Evolutionary conservation across 2,329 filamentous ascomycete genomes (phyloP).

Genomic region (Ophiocordyceps camponoti-leonardi): DNA sequence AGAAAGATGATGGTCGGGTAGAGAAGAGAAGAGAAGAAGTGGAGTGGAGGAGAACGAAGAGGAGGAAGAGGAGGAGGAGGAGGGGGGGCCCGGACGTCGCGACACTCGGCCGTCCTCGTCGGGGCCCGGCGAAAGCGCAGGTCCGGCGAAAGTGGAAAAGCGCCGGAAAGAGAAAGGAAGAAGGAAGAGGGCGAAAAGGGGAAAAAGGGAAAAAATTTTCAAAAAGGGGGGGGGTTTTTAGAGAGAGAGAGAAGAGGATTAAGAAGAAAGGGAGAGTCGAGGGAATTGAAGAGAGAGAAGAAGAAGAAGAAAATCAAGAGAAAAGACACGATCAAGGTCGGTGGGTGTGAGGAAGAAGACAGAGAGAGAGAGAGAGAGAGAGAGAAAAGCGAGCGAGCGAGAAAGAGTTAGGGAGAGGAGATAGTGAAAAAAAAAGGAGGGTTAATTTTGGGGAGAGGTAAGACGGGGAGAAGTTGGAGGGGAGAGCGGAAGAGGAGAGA

Average conservation of each 20-base stretch:
- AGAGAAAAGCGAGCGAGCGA: background rate
- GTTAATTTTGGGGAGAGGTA: background rate
- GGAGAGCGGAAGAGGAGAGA: background rate
- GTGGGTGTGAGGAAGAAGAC: background rate
- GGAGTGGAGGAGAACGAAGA: background rate
- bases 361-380: background rate
- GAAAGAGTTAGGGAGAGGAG: background rate
- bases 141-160: background rate
- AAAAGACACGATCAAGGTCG: background rate
- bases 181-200: constrained; percentile 1
- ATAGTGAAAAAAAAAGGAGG: too few species aligned
- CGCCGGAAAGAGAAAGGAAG: background rate
- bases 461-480: background rate
- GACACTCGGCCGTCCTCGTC: constrained; percentile 4
- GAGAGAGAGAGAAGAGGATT: background rate
- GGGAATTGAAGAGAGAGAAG: too few species aligned
- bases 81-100: constrained; percentile 4
- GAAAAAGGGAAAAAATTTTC: constrained; percentile 1
- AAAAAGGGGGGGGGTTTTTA: background rate
- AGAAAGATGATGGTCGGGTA: too few species aligned
- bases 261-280: background rate
- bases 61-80: background rate
- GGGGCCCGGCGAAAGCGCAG: constrained; percentile 2
- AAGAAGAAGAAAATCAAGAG: background rate
- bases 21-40: background rate